Evolutionary conservation across 192 early-diverging fungal genomes (phyloP).

Genomic region (Podila clonocystis): DNA sequence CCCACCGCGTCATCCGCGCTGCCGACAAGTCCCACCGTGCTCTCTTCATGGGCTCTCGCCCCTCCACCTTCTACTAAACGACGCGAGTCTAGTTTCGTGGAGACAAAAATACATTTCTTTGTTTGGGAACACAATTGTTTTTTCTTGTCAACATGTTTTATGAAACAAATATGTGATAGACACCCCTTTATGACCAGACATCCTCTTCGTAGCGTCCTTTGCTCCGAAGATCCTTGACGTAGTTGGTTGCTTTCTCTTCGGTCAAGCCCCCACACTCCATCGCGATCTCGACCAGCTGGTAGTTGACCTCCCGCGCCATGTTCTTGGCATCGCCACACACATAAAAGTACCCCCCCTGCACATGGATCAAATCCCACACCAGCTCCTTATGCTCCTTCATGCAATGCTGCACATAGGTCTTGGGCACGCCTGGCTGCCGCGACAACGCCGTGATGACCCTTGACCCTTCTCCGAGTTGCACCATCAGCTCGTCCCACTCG

Average conservation of each 20-base stretch:
- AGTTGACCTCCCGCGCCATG: constrained; percentile 94
- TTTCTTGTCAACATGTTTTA: too few species aligned
- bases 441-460: constrained; percentile 92
- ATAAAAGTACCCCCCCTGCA: constrained; percentile 82
- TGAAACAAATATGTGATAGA: too few species aligned
- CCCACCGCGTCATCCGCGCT: too few species aligned
- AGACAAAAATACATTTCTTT: neutral
- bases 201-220: constrained; percentile 92
- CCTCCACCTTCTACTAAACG: constrained; percentile 88
- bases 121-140: too few species aligned
- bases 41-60: constrained; percentile 92
- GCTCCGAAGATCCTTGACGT: constrained; percentile 86
- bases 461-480: constrained; percentile 58
- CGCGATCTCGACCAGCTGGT: constrained; percentile 75
- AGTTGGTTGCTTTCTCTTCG: constrained; percentile 74
- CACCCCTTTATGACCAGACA: constrained; percentile 81
- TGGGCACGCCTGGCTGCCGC: constrained; percentile 74
- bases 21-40: constrained; percentile 64
- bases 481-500: constrained; percentile 80
- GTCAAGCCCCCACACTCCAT: constrained; percentile 68
- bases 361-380: constrained; percentile 85
- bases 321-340: constrained; percentile 97
- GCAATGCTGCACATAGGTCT: constrained; percentile 99
- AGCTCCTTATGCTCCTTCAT: constrained; percentile 76
- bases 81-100: constrained; percentile 1